Conservation (phyloP, 2,329 filamentous ascomycete genomes). For the Exophiala spinifera region DNA sequence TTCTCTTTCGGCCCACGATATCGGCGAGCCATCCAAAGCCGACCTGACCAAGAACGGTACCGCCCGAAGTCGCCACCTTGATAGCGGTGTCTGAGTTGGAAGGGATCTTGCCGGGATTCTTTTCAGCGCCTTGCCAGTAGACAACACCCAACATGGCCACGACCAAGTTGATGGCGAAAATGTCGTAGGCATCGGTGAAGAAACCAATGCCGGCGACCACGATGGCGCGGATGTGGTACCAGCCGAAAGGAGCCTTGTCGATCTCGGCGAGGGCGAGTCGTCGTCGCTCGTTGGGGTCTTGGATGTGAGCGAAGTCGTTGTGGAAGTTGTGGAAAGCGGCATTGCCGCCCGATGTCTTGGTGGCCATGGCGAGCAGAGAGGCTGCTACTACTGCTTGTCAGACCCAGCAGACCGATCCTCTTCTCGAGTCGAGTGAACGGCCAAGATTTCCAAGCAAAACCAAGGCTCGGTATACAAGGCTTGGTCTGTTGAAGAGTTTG, state of each 20-base stretch:
- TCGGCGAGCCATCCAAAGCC: slow-evolving; percentile 78
- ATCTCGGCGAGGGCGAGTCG: slow-evolving; percentile 71
- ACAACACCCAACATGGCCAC: slow-evolving; percentile 76
- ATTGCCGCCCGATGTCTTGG: slow-evolving; percentile 27
- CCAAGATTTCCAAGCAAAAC: slow-evolving; percentile 13
- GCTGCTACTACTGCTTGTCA: background rate
- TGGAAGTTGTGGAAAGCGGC: slow-evolving; percentile 73
- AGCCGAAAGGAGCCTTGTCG: slow-evolving; percentile 42
- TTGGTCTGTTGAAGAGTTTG: slow-evolving; percentile 4
- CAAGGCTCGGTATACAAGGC: slow-evolving; percentile 5
- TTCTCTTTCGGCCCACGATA: slow-evolving; percentile 71
- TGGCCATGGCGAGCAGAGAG: slow-evolving; percentile 11
- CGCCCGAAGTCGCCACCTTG: slow-evolving; percentile 79
- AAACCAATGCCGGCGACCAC: slow-evolving; percentile 80
- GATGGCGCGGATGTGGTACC: slow-evolving; percentile 77
- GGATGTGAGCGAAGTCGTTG: slow-evolving; percentile 64
- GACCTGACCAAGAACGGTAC: slow-evolving; percentile 79
- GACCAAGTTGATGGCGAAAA: slow-evolving; percentile 72
- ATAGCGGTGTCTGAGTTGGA: slow-evolving; percentile 71
- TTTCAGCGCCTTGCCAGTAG: slow-evolving; percentile 61
- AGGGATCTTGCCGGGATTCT: slow-evolving; percentile 55
- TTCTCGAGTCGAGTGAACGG: background rate
- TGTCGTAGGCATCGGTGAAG: slow-evolving; percentile 83
- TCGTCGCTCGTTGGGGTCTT: slow-evolving; percentile 72
- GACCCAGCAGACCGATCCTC: too few species aligned